These are phyloP conservation scores for Pichia eremophila DNA, from an alignment of 805 yeast species.

Conservation along the genomic window DNA sequence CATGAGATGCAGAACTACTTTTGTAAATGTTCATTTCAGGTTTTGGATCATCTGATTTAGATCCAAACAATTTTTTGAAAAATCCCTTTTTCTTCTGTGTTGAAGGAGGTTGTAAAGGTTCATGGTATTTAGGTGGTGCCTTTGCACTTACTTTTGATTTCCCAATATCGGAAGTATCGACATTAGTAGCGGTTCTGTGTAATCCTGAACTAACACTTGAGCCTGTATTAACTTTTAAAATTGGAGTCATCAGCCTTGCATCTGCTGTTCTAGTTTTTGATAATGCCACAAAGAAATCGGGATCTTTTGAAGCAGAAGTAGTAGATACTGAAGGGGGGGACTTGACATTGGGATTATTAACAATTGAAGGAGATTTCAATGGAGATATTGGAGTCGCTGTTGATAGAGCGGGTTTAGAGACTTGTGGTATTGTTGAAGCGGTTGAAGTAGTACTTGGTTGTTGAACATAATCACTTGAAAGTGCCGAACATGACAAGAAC, in stretches of 20 bases:
- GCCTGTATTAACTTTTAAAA: constrained; percentile 2
- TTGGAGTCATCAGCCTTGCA: constrained; percentile 7
- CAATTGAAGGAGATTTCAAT: constrained; percentile 21
- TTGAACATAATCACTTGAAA: neutral
- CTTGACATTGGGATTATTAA: constrained; percentile 16
- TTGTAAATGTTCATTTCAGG: constrained; percentile 1
- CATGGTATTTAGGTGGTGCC: neutral
- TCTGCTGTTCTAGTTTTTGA: constrained; percentile 22
- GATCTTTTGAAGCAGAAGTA: constrained; percentile 4
- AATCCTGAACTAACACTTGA: constrained; percentile 8
- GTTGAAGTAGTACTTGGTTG: constrained; percentile 1
- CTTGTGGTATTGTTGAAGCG: neutral
- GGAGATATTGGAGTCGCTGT: constrained; percentile 8
- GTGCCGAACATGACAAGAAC: constrained; percentile 11
- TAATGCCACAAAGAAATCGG: constrained; percentile 10
- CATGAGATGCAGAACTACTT: constrained; percentile 1
- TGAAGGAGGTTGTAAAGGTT: constrained; percentile 7
- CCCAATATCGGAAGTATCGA: constrained; percentile 13
- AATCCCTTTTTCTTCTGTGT: constrained; percentile 15
- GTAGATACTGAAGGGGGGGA: constrained; percentile 21
- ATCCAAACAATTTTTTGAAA: constrained; percentile 23
- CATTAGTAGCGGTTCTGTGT: constrained; percentile 23
- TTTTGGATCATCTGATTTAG: constrained; percentile 12
- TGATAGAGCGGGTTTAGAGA: too few species aligned
- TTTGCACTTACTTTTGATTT: neutral